A percentile compares a stretch with the other conserved stretches of the same genome.
Conservation (phyloP, 2,329 filamentous ascomycete genomes). For the Bipolaris victoriae region DNA sequence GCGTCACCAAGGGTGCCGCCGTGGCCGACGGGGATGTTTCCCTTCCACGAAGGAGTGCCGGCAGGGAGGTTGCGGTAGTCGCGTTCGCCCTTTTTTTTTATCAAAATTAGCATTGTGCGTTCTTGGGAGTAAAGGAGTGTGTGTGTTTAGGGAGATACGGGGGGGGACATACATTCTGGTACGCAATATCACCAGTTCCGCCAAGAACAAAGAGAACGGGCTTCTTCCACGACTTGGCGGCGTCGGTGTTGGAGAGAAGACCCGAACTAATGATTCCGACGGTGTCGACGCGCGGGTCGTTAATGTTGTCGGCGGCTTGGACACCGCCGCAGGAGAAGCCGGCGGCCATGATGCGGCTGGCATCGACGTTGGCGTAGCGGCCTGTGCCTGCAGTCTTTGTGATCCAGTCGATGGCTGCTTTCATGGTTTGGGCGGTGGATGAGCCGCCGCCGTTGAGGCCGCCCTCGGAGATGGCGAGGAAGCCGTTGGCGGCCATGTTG, state of each 20-base stretch:
- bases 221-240: conserved; percentile 17
- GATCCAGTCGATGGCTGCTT: conserved; percentile 23
- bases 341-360: conserved; percentile 22
- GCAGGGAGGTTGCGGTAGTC: conserved; percentile 23
- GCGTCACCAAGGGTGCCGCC: conserved; percentile 20
- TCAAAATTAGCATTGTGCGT: neutral
- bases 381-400: conserved; percentile 21
- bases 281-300: conserved; percentile 18
- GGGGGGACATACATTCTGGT: conserved; percentile 22
- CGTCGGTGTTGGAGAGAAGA: conserved; percentile 16
- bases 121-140: too few species aligned
- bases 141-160: neutral
- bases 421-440: conserved; percentile 19
- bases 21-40: conserved; percentile 30
- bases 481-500: conserved; percentile 19
- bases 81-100: conserved; percentile 16
- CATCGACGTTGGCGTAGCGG: conserved; percentile 27
- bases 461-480: conserved; percentile 28
- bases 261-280: conserved; percentile 27
- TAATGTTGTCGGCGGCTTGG: conserved; percentile 23
- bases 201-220: conserved; percentile 26
- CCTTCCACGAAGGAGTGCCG: conserved; percentile 25
- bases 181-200: conserved; percentile 26
- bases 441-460: conserved; percentile 14
- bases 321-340: conserved; percentile 27